A percentile compares a stretch with the other conserved stretches of the same genome.
These are phyloP conservation scores for Leptodontidium sp. DNA, from an alignment of 2,329 filamentous ascomycete genomes.

Conservation along the genomic window DNA sequence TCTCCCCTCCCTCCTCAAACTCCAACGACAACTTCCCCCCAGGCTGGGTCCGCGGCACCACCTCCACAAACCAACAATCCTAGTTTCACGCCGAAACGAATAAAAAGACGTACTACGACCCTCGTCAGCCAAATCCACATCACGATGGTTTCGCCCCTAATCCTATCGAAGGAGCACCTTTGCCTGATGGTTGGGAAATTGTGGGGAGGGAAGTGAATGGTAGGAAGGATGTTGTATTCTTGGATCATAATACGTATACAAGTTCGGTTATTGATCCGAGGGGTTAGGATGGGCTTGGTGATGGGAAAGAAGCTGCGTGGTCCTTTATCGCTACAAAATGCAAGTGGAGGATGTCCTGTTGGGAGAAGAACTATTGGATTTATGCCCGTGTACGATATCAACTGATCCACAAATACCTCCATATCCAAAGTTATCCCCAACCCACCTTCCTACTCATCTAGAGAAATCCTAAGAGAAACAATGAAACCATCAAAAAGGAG, in stretches of 20 bases:
- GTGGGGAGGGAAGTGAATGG: constrained; percentile 11
- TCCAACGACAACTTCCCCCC: constrained; percentile 3
- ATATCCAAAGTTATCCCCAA: too few relatives aligned
- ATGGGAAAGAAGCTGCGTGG: too few relatives aligned
- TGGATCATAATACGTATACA: constrained; percentile 18
- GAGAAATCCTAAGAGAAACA: too few relatives aligned
- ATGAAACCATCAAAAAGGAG: too few relatives aligned
- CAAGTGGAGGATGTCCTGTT: too few relatives aligned
- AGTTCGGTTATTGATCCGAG: background rate
- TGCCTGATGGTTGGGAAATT: constrained; percentile 21
- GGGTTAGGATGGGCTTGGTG: background rate
- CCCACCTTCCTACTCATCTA: too few relatives aligned
- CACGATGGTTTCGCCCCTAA: constrained; percentile 14
- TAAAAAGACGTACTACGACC: constrained; percentile 21
- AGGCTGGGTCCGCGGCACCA: constrained; percentile 1
- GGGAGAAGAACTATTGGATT: too few relatives aligned
- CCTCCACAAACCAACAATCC: constrained; percentile 1
- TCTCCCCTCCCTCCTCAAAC: background rate
- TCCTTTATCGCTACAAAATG: too few relatives aligned
- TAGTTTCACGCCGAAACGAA: background rate
- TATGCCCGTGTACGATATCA: too few relatives aligned
- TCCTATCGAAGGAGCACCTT: constrained; percentile 2
- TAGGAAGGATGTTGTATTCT: constrained; percentile 12
- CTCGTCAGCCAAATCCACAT: constrained; percentile 14
- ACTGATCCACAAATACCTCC: too few relatives aligned